Evolutionary conservation across 352 stramenopile genomes (phyloP).

Genomic region (Nothophytophthora sp.): DNA sequence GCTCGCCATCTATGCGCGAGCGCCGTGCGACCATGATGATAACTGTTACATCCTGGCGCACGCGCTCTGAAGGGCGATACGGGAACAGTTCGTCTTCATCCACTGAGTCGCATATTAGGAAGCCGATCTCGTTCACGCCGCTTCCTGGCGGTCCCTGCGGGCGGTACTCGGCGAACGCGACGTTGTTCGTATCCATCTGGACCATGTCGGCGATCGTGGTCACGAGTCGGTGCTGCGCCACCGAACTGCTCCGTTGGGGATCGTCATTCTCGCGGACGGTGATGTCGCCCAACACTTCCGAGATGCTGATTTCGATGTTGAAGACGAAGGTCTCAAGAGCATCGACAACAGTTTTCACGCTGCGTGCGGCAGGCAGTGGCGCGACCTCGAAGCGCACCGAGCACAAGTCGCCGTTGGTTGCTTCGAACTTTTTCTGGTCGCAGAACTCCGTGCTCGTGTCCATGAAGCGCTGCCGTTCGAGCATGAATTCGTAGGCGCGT

Average conservation of each 20-base stretch:
- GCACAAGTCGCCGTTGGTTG: conserved; percentile 22
- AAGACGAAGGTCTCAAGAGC: conserved; percentile 28
- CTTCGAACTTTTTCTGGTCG: conserved; percentile 35
- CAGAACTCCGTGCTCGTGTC: conserved; percentile 17
- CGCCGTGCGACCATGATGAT: conserved; percentile 14
- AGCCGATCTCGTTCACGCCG: conserved; percentile 10
- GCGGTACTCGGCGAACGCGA: conserved; percentile 29
- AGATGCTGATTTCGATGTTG: conserved; percentile 46
- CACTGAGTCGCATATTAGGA: conserved; percentile 31
- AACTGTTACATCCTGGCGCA: conserved; percentile 33
- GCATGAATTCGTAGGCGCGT: conserved; percentile 16
- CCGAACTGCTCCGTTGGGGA: conserved; percentile 3
- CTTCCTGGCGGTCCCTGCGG: not conserved
- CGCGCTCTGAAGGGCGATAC: conserved; percentile 30
- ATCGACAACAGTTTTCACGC: conserved; percentile 28
- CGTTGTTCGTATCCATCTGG: conserved; percentile 30
- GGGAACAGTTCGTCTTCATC: conserved; percentile 42
- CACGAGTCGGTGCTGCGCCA: conserved; percentile 33
- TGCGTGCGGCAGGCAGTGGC: conserved; percentile 25
- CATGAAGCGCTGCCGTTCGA: conserved; percentile 13
- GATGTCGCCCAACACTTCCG: conserved; percentile 31
- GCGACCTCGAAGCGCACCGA: conserved; percentile 34
- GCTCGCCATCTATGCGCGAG: not conserved
- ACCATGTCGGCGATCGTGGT: conserved; percentile 20
- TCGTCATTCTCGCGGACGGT: conserved; percentile 49